Evolutionary conservation across 2,329 filamentous ascomycete species (phyloP), one percentile per base, ranked within the genome.

Genomic region (Penicillium freii): DNA sequence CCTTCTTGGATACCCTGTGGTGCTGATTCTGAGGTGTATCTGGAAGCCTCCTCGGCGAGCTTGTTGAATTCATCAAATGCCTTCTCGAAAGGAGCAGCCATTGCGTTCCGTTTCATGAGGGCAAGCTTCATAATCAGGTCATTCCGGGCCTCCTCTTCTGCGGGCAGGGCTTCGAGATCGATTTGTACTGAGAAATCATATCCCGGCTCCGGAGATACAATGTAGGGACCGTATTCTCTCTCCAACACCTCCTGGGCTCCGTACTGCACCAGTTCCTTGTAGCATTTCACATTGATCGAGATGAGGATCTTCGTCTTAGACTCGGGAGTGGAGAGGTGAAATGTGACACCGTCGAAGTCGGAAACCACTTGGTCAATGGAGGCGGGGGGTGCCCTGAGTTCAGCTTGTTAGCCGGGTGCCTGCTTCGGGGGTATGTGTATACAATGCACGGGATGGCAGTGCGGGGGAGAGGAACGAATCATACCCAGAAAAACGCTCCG

Each of bases 311-410:
- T 91, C 49, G 91, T 88, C 82, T 97, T 97, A 61, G 87, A 81
- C 76, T 96, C 92, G 58, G 93, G 94, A 1, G 94, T 99, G 38
- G 93, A 97, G 72, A 99, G 92, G 78, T 99, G 94, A 79, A 97
- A 99, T 66, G 90, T 96, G 68, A 97, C 94, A 73, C 93, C 93
- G 79, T 99, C 95, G 73, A 99, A 99, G 79, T 99, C 94, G 74
- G 93, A 97, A 62, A 97, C 91, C 62, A 96, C 91, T 81, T 99
- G 94, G 79, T 99, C 95, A 75, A 99, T 96, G 67, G 90, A 91
- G 58, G 86, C 84, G 58, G 92, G 91, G 66, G 91, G 80, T 75
- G 89, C 89, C 78, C 93, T 97, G 71, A 63, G 60, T 56, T 58
- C 56, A 62, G 52, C 63, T 47, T 64, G 69, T 74, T 72, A 73